phyloP scores from a whole-genome alignment of 148 eudicot species.

The Arctostaphylos glauca region DNA sequence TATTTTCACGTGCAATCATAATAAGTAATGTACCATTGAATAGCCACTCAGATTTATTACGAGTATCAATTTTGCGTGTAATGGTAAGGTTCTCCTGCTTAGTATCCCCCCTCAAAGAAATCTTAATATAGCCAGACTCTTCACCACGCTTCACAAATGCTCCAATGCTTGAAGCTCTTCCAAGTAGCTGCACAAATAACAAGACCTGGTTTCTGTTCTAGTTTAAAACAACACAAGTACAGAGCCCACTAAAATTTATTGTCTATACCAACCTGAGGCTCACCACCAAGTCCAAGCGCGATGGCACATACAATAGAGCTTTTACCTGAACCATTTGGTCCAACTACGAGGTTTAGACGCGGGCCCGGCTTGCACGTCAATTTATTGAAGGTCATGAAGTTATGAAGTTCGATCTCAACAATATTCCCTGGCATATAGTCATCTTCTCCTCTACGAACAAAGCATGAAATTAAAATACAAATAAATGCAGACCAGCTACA shows the following conservation, averaged over 20 bases:
- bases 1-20: not conserved
- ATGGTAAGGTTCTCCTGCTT: conserved; percentile 47
- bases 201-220: not conserved
- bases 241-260: not conserved
- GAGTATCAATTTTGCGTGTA: conserved; percentile 68
- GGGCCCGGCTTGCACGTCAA: conserved; percentile 78
- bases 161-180: conserved; percentile 79
- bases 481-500: not conserved
- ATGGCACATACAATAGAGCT: conserved; percentile 94
- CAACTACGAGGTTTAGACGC: conserved; percentile 83
- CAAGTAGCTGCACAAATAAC: conserved; percentile 63
- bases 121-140: conserved; percentile 66
- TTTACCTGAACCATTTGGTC: conserved; percentile 95
- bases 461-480: not conserved
- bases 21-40: conserved; percentile 51
- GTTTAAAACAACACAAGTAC: conserved; percentile 10
- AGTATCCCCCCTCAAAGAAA: conserved; percentile 62
- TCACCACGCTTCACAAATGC: conserved; percentile 93
- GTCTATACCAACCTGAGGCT: conserved; percentile 64
- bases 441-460: conserved; percentile 65
- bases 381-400: conserved; percentile 82
- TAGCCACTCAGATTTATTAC: conserved; percentile 90
- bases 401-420: conserved; percentile 71
- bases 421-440: conserved; percentile 88
- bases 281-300: conserved; percentile 92